Percentiles rank a stretch among this genome's conserved stretches.
phyloP scores from a whole-genome alignment of 768 basidiomycete genomes.

The Daedaleopsis sinensis region DNA sequence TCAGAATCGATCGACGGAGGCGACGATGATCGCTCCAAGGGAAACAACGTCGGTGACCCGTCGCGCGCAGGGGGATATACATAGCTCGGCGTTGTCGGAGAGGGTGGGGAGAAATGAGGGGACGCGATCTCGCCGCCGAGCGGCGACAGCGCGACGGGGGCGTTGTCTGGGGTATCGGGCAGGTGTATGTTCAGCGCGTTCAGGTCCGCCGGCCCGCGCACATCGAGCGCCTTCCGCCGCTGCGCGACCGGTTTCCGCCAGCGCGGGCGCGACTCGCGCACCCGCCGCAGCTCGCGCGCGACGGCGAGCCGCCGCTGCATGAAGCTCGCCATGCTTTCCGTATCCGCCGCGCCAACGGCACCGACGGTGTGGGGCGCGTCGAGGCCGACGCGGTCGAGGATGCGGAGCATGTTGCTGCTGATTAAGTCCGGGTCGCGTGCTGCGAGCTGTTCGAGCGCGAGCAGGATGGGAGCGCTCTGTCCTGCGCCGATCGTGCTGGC shows the following conservation, averaged over 20 bases:
- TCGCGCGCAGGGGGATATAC: too few species aligned
- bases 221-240: neutral
- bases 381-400: neutral
- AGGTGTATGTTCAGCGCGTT: neutral
- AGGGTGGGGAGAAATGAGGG: neutral
- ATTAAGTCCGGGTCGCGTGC: slow-evolving; percentile 3
- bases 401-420: neutral
- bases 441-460: slow-evolving; percentile 9
- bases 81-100: too few species aligned
- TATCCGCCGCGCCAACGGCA: neutral
- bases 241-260: neutral
- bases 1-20: too few species aligned
- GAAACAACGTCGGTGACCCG: too few species aligned
- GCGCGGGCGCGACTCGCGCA: slow-evolving; percentile 3
- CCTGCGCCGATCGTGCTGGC: neutral
- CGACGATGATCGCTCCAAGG: too few species aligned
- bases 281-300: neutral
- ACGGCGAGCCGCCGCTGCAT: slow-evolving; percentile 2
- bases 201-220: neutral
- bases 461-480: slow-evolving; percentile 9
- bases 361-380: neutral
- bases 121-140: neutral
- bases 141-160: neutral
- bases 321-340: neutral
- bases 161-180: neutral